Conservation (phyloP, 176 grass and related monocot genomes). For the Rhynchospora tenuis region DNA sequence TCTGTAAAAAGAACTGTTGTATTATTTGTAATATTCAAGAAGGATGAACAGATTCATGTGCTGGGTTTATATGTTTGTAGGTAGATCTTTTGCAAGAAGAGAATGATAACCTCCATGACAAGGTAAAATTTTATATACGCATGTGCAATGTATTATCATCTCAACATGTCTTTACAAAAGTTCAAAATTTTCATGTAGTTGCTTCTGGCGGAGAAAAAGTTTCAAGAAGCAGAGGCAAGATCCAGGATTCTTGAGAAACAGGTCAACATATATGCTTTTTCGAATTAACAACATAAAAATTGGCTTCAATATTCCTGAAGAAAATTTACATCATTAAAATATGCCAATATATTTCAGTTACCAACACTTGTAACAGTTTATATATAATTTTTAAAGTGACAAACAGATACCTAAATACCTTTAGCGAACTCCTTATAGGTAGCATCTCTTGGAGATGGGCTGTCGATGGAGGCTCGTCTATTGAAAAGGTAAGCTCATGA, state of each 20-base stretch:
- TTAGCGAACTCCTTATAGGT: conserved; percentile 30
- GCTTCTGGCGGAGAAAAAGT: conserved; percentile 69
- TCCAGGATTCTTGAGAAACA: conserved; percentile 83
- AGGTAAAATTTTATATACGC: conserved; percentile 41
- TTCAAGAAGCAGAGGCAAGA: conserved; percentile 78
- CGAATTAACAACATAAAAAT: neutral
- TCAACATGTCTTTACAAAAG: conserved; percentile 10
- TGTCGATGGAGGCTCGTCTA: conserved; percentile 89
- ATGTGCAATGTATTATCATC: conserved; percentile 8
- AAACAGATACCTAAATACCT: neutral
- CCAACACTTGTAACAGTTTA: neutral
- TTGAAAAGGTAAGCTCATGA: conserved; percentile 74
- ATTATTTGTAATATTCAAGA: neutral
- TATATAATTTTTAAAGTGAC: neutral
- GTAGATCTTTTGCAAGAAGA: conserved; percentile 97
- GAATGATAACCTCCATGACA: conserved; percentile 81
- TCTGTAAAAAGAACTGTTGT: neutral
- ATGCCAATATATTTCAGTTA: neutral
- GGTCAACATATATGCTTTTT: conserved; percentile 25
- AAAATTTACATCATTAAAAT: neutral
- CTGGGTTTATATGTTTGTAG: conserved; percentile 24
- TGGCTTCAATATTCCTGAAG: neutral
- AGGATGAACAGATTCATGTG: neutral
- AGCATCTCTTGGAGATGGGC: conserved; percentile 78
- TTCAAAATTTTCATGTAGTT: conserved; percentile 52